Evolutionary conservation across 108 stramenopile species (phyloP), one percentile per base, ranked within the genome.

Genomic region (Schizochytrium sp.): DNA sequence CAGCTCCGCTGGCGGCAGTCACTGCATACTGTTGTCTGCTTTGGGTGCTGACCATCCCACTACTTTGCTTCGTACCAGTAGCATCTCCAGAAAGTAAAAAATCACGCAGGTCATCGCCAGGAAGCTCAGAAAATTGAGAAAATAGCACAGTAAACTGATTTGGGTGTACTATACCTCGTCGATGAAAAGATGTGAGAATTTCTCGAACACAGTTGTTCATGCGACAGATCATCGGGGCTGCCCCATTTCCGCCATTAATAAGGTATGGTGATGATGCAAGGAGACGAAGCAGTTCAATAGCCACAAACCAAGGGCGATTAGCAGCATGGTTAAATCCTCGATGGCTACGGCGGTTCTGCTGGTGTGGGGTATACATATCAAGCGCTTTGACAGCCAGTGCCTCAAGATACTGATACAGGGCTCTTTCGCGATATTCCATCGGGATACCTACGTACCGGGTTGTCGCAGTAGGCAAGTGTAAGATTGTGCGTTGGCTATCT

Each of bases 341-440:
- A 10, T 10, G 13, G 17, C 13, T 17, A 58, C 10, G 10, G 57
- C 28, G 28, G 28, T 28, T 28, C 28, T 28, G 28, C 28, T 28
- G 28, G 28, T 28, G 28, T 28, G 28, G 28, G 28, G 28, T 28
- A 28, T 60, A n/a, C 59, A 60, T 60, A 19, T 60, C 59, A 60
- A 87, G n/a, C 28, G 87, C 10, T 19, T 19, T 61, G 19, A 19
- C 56, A 13, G 87, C 12, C 28, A 87, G n/a, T 13, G 60, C 17
- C 88, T 95, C 95, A 28, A 95, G 42, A 46, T 89, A 95, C 90
- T 90, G 93, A 58, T 95, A 95, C 12, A 94, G 40, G 17, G 94
- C 93, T 15, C 94, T 90, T 64, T 95, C 95, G 58, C 90, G 91
- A 17, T 59, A 89, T 45, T 53, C 72, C 73, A 95, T 94, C 2